phyloP scores from a whole-genome alignment of 768 basidiomycete species.

The Podaxis mareebaensis region DNA sequence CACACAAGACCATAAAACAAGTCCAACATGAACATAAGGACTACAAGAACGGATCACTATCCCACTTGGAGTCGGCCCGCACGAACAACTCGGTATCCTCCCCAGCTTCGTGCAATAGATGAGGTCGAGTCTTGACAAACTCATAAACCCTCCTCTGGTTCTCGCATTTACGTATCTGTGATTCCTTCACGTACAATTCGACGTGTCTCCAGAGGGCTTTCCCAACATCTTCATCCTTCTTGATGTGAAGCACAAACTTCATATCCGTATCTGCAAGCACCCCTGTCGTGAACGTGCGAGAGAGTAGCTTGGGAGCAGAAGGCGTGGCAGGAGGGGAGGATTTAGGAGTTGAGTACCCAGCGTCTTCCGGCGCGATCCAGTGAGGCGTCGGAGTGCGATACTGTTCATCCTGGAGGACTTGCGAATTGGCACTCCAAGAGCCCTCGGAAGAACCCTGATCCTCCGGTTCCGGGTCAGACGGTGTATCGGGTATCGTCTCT shows the following conservation, averaged over 20 bases:
- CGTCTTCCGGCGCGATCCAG: background rate
- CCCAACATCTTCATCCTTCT: slow-evolving; percentile 7
- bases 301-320: background rate
- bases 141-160: slow-evolving; percentile 7
- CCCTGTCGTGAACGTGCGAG: background rate
- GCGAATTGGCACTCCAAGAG: background rate
- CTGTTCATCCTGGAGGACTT: background rate
- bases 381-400: background rate
- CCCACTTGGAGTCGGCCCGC: background rate
- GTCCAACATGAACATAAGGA: background rate
- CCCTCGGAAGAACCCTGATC: background rate
- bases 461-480: background rate
- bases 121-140: slow-evolving; percentile 1
- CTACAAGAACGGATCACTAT: slow-evolving; percentile 5
- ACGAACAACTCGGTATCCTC: slow-evolving; percentile 1
- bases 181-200: background rate
- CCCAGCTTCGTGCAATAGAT: background rate
- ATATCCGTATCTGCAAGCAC: slow-evolving; percentile 1
- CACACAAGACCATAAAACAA: background rate
- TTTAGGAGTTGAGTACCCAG: no score
- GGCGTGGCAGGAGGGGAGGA: background rate
- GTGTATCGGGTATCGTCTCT: background rate
- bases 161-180: background rate
- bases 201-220: background rate
- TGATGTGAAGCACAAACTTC: background rate